Evolutionary conservation across 2,329 filamentous ascomycete species (phyloP).

Genomic region (Diplodia seriata): DNA sequence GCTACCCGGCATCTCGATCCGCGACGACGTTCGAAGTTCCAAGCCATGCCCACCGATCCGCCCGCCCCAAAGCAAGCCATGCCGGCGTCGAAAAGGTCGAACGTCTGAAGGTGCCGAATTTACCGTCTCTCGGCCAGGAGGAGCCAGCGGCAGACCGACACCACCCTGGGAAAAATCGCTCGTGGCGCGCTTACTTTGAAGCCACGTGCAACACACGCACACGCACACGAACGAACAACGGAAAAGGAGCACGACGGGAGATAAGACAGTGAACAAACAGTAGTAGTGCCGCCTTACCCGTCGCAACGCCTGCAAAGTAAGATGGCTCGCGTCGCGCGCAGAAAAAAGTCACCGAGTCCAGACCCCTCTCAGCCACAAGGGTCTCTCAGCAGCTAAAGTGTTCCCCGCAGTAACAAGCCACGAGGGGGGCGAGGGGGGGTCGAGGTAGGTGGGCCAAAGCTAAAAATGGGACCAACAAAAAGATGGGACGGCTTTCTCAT

Average conservation of each 20-base stretch:
- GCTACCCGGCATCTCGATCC: neutral
- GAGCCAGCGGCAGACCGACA: neutral
- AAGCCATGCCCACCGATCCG: neutral
- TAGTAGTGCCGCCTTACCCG: constrained; percentile 6
- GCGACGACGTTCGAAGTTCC: constrained; percentile 8
- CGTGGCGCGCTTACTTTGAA: neutral
- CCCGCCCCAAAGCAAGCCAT: neutral
- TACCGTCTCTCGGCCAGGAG: neutral
- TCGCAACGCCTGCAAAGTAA: neutral
- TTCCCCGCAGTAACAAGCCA: neutral
- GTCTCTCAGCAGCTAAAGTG: neutral
- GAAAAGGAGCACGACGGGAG: neutral
- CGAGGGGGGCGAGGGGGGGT: no score
- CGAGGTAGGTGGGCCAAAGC: neutral
- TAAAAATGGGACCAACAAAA: neutral
- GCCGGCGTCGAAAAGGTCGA: constrained; percentile 4
- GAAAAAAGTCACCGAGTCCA: neutral
- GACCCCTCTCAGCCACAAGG: neutral
- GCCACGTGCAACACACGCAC: neutral
- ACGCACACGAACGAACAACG: neutral
- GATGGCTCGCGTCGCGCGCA: no score
- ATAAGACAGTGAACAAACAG: neutral
- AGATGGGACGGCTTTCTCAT: neutral
- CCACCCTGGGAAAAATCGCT: neutral
- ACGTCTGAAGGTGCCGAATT: constrained; percentile 19